phyloP scores from a whole-genome alignment of 2,329 filamentous ascomycete genomes.

The Phialemonium atrogriseum region DNA sequence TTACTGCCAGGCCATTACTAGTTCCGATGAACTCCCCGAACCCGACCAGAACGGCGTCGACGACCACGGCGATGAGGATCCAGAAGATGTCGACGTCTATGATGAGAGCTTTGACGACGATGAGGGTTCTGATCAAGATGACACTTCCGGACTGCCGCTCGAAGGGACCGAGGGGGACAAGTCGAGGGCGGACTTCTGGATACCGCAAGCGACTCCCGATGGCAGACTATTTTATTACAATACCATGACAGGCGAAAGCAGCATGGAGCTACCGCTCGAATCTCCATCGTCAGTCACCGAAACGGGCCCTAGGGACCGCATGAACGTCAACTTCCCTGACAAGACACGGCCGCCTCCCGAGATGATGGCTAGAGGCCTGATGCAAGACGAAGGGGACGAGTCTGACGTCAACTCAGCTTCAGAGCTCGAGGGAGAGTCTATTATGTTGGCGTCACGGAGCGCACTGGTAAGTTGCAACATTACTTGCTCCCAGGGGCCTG shows the following conservation, averaged over 20 bases:
- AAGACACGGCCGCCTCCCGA: conserved; percentile 85
- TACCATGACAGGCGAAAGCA: conserved; percentile 90
- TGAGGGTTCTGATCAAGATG: conserved; percentile 51
- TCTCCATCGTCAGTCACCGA: conserved; percentile 75
- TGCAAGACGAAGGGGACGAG: conserved; percentile 83
- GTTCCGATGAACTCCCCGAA: conserved; percentile 64
- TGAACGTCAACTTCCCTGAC: conserved; percentile 81
- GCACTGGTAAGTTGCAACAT: conserved; percentile 50
- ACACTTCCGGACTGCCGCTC: conserved; percentile 48
- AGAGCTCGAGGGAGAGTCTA: conserved; percentile 71
- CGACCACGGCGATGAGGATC: conserved; percentile 52
- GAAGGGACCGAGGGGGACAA: conserved; percentile 62
- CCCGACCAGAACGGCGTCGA: conserved; percentile 45
- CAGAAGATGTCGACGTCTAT: conserved; percentile 61
- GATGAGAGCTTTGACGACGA: conserved; percentile 60
- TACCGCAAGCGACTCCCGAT: conserved; percentile 91
- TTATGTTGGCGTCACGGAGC: conserved; percentile 60
- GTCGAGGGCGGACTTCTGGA: conserved; percentile 94
- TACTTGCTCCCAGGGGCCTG: too few species aligned
- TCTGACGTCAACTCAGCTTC: conserved; percentile 77
- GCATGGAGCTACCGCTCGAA: conserved; percentile 89
- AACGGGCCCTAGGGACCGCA: conserved; percentile 78
- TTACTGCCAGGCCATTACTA: conserved; percentile 83
- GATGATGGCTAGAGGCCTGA: conserved; percentile 75
- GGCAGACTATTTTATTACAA: conserved; percentile 97